Evolutionary conservation across 164 flowering plant genomes (phyloP), one percentile per base, ranked within the genome.

Genomic region (Sedum album): DNA sequence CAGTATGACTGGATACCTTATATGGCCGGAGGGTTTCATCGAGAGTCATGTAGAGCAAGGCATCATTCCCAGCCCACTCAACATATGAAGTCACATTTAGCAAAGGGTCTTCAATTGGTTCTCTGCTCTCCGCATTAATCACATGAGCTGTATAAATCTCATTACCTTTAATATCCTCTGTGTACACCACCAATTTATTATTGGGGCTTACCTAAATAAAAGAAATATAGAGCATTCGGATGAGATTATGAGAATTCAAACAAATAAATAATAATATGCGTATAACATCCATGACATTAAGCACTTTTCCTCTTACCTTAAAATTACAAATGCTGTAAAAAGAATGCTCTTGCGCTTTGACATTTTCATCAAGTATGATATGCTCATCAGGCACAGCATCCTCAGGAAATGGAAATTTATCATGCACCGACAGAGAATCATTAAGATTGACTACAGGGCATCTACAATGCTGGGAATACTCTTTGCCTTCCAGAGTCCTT

Each of bases 151-250:
- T 83, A 76, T 89, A 93, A 31, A 91, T 89, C 78, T 93, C 98
- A 77, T 89, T 80, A 44, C 98, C 98, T 73, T 85, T 88, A 18
- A 87, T 85, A 74, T 93, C 98, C 76, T 93, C 96, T 14, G 98
- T 92, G 81, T 89, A 93, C 26, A 93, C 97, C 20, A 91, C 87
- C 76, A 93, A 66, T 83, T 88, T 89, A 71, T 86, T 77, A 73
- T 85, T 82, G 55, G 97, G 96, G 74, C 97, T 90, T 69, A 82
- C 88, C 98, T 92, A 74, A 25, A 70, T 55, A 51, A 73, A 66
- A 23, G 53, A 42, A 69, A 39, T 65, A n/a, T 17, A 68, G 35
- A 55, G 9, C 60, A 39, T 10, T 38, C 57, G 62, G 38, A 70
- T 3, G 68, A 8, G 65, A 55, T 35, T 20, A 30, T 7, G 5